Percentiles rank a stretch among this genome's conserved stretches.
Conservation (phyloP, 768 basidiomycete species). For the Tricholoma bakamatsutake region DNA sequence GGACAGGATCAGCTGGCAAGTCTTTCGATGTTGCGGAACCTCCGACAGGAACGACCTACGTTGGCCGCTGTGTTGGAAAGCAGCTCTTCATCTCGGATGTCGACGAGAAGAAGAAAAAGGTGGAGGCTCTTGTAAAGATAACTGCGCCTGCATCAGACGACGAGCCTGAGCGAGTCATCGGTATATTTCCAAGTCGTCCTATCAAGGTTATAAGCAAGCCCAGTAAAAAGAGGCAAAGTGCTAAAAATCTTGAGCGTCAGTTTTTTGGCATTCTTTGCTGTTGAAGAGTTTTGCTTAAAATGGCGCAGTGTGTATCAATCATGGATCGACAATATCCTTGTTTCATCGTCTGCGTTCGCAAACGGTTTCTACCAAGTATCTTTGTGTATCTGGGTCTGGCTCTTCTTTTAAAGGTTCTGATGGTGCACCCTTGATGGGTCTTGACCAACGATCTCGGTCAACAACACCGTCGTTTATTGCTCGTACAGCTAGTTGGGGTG, state of each 20-base stretch:
- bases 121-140: constrained; percentile 89
- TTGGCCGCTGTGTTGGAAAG: constrained; percentile 91
- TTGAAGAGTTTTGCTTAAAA: constrained; percentile 7
- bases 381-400: constrained; percentile 90
- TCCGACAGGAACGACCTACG: constrained; percentile 79
- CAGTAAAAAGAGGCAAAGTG: constrained; percentile 92
- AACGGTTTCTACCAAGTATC: constrained; percentile 92
- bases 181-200: constrained; percentile 86
- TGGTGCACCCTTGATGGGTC: constrained; percentile 78
- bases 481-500: constrained; percentile 86
- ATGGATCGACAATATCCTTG: constrained; percentile 91
- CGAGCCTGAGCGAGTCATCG: constrained; percentile 78
- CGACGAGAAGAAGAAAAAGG: constrained; percentile 93
- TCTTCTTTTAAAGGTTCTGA: constrained; percentile 93
- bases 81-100: constrained; percentile 94
- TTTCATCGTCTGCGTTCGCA: constrained; percentile 96
- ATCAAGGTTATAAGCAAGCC: constrained; percentile 99
- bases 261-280: constrained; percentile 15
- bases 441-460: constrained; percentile 64
- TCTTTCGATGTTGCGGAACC: constrained; percentile 77
- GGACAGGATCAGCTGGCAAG: constrained; percentile 82
- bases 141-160: constrained; percentile 75
- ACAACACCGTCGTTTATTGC: constrained; percentile 85
- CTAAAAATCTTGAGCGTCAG: constrained; percentile 89
- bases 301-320: constrained; percentile 80